Base-by-base conservation (phyloP, 805 yeast species). In the Metschnikowia anglica region DNA sequence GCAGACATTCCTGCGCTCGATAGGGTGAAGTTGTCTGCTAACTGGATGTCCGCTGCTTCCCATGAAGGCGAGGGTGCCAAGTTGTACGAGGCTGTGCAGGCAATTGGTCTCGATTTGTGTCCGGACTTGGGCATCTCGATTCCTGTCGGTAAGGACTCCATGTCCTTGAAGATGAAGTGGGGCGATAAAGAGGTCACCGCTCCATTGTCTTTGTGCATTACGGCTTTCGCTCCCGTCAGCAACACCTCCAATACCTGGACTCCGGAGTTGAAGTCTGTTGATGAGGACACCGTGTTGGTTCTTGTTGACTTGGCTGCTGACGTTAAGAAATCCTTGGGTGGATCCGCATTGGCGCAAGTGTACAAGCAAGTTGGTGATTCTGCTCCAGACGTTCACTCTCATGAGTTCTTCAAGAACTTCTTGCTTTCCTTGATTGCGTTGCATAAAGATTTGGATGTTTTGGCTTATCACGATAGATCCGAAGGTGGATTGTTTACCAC, bases 131-230 rank as follows among this genome's bases (percentile, higher is more conserved):
- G 95, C 33, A 70, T 93, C 48, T 76, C 95, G 16, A 88, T 93
- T 45, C 99, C 99, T 11, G 99, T 93, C 27, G 99, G 99, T 54
- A 93, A 93, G 70, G 99, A 93, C 66, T 89, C 97, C 26, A 89
- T 93, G 97, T 89, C 98, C 17, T 91, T 93, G 99, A 88, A 89
- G 72, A 93, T 93, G 98, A 83, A 85, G 59, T 93, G 99, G 99
- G 87, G 77, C 37, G 79, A 81, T 51, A 87, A 84, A 57, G 96
- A 88, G 65, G 98, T 93, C 32, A 82, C 93, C 48, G 88, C 97
- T n/a, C 99, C 99, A 36, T 72, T 93, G 60, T 85, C 97, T 10
- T 78, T 91, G 56, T 85, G 87, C 36, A 76, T 91, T 54, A 90
- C 99, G 17, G 93, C 98, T 0, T 93, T 91, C 63, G 87, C 85